Base-by-base conservation (phyloP, 2,329 filamentous ascomycete species). In the Cytospora mali region DNA sequence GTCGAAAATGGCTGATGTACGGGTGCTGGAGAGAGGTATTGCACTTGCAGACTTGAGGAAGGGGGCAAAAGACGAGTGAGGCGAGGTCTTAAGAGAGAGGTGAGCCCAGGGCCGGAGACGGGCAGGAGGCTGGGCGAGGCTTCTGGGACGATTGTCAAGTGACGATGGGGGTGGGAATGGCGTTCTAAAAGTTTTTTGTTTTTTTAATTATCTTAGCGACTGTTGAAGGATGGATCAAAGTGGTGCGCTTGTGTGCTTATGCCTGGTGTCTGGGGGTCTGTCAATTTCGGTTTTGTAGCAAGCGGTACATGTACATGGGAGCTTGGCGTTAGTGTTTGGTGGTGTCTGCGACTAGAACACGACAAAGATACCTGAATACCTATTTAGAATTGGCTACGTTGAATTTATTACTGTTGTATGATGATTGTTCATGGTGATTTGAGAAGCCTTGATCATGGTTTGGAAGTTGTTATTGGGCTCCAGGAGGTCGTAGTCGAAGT, bases 361-460 rank as follows among this genome's bases (percentile, higher is more conserved):
- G 23, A 14, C 11, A 55, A 18, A 51, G 51, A 61, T 61, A 61
- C 49, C 57, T 52, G 39, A 57, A 57, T 61, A 61, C 53, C 58
- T 55, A 27, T 35, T 29, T 28, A 58, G 58, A 42, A 31, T 58
- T 54, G 25, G 7, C 28, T 62, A 18, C n/a, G 23, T 33, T 58
- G 50, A 54, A 62, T 48, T 52, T 42, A 53, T 1, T n/a, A 48
- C 16, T 6, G 48, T 49, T 23, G 3, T 13, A 10, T 33, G 31
- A 10, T 33, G 31, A 31, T n/a, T 31, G 29, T 31, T 31, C 29
- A 6, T 31, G 29, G 11, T 31, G 29, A n/a, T n/a, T n/a, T n/a
- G n/a, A n/a, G n/a, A n/a, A n/a, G n/a, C n/a, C n/a, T n/a, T n/a
- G n/a, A n/a, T n/a, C n/a, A n/a, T n/a, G n/a, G n/a, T n/a, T n/a